These are phyloP conservation scores for Neofusicoccum ribis DNA, from an alignment of 2,329 filamentous ascomycete species.

Conservation along the genomic window DNA sequence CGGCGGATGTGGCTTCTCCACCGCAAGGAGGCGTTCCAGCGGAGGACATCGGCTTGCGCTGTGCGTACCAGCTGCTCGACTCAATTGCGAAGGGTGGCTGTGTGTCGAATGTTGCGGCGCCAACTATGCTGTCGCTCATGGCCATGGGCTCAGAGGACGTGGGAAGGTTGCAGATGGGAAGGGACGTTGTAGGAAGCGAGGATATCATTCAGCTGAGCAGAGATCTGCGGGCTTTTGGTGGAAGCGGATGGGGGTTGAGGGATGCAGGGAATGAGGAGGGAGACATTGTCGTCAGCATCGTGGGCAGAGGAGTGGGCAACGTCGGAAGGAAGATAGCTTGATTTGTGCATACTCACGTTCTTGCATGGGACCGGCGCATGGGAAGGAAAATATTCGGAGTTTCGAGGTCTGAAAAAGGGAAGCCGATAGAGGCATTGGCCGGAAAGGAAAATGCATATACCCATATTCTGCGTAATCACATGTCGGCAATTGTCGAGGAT, in stretches of 20 bases:
- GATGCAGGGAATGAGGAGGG: constrained; percentile 64
- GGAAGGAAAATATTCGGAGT: not conserved
- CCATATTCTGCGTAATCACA: not conserved
- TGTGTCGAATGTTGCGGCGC: constrained; percentile 68
- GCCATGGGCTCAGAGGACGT: constrained; percentile 98
- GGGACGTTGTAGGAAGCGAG: constrained; percentile 78
- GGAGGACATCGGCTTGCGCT: constrained; percentile 86
- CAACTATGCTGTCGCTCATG: constrained; percentile 84
- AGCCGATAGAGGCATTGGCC: not conserved
- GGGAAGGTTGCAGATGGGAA: constrained; percentile 78
- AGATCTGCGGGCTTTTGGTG: constrained; percentile 85
- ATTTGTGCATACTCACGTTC: not conserved
- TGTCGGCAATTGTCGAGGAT: not conserved
- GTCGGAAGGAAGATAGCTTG: constrained; percentile 84
- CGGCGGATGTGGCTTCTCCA: constrained; percentile 75
- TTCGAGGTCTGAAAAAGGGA: constrained; percentile 3
- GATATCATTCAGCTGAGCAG: constrained; percentile 77
- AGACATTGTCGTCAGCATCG: constrained; percentile 82
- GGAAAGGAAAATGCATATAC: constrained; percentile 14
- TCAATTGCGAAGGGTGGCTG: constrained; percentile 80
- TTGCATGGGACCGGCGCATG: constrained; percentile 7
- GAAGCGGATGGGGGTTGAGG: constrained; percentile 85
- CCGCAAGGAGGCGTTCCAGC: constrained; percentile 79
- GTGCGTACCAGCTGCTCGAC: constrained; percentile 87
- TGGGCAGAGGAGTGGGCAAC: constrained; percentile 91